A percentile compares a stretch with the other conserved stretches of the same genome.
phyloP scores from a whole-genome alignment of 768 basidiomycete genomes.

The Bullera alba region DNA sequence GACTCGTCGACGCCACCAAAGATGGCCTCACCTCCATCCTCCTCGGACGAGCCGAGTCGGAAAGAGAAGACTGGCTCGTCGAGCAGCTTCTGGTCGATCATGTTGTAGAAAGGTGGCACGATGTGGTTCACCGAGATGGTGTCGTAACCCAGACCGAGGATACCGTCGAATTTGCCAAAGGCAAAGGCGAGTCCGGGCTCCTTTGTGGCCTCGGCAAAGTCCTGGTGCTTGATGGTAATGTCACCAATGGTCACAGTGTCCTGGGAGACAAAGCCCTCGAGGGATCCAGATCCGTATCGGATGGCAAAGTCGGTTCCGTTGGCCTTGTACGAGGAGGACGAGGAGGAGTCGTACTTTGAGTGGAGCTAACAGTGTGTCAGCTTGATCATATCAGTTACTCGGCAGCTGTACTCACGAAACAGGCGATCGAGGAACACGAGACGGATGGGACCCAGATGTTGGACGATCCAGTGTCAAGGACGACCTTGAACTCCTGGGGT shows the following conservation, averaged over 20 bases:
- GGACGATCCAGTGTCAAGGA: slow-evolving; percentile 70
- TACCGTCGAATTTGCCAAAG: slow-evolving; percentile 81
- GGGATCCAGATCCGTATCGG: slow-evolving; percentile 89
- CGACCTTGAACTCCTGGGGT: slow-evolving; percentile 87
- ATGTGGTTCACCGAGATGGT: slow-evolving; percentile 87
- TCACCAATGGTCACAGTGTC: slow-evolving; percentile 78
- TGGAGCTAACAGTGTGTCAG: slow-evolving; percentile 55
- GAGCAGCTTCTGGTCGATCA: slow-evolving; percentile 74
- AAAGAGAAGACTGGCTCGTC: slow-evolving; percentile 88
- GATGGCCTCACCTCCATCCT: slow-evolving; percentile 80
- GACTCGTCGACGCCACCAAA: slow-evolving; percentile 80
- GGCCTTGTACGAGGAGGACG: slow-evolving; percentile 76
- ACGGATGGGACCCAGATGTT: slow-evolving; percentile 82
- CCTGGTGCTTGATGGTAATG: slow-evolving; percentile 62
- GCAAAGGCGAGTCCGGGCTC: slow-evolving; percentile 97
- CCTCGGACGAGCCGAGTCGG: slow-evolving; percentile 77
- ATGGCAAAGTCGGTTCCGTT: slow-evolving; percentile 87
- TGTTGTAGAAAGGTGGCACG: slow-evolving; percentile 86
- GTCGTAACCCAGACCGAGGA: slow-evolving; percentile 87
- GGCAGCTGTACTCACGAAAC: slow-evolving; percentile 38
- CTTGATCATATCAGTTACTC: neutral
- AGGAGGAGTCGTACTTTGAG: slow-evolving; percentile 72
- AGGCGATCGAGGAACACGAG: slow-evolving; percentile 44
- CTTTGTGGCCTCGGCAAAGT: slow-evolving; percentile 91
- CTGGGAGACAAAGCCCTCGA: slow-evolving; percentile 90